A percentile compares a stretch with the other conserved stretches of the same genome.
Conservation (phyloP, 306 rosid genomes). For the Glycyrrhiza uralensis region DNA sequence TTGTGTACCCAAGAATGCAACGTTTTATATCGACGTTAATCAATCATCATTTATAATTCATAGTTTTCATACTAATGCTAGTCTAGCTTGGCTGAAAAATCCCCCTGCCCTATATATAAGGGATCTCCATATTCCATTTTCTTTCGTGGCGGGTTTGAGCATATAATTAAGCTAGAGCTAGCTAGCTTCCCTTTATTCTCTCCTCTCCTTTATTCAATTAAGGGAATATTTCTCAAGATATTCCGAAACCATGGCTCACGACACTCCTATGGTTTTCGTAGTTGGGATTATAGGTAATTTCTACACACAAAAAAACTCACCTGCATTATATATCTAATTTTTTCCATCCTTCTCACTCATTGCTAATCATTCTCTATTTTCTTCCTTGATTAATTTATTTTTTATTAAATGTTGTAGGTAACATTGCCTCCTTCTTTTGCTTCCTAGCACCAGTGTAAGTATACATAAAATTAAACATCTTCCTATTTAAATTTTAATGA, state of each 20-base stretch:
- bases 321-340: neutral
- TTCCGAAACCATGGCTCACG: constrained; percentile 36
- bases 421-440: constrained; percentile 71
- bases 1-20: constrained; percentile 21
- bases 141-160: constrained; percentile 37
- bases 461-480: too few relatives aligned
- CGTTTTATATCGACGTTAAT: constrained; percentile 22
- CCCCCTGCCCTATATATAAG: constrained; percentile 47
- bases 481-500: neutral
- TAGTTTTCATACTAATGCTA: too few relatives aligned
- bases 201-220: constrained; percentile 6
- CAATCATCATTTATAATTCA: too few relatives aligned
- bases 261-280: constrained; percentile 35
- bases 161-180: constrained; percentile 3
- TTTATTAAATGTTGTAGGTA: constrained; percentile 45
- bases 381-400: neutral
- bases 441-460: constrained; percentile 92
- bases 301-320: neutral
- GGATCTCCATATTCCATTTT: neutral
- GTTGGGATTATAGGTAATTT: constrained; percentile 72
- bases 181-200: constrained; percentile 11
- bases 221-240: constrained; percentile 20
- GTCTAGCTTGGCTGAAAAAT: neutral
- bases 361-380: neutral
- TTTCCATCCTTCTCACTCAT: neutral